Evolutionary conservation across 2,329 filamentous ascomycete species (phyloP).

Genomic region (Colletotrichum agaves): DNA sequence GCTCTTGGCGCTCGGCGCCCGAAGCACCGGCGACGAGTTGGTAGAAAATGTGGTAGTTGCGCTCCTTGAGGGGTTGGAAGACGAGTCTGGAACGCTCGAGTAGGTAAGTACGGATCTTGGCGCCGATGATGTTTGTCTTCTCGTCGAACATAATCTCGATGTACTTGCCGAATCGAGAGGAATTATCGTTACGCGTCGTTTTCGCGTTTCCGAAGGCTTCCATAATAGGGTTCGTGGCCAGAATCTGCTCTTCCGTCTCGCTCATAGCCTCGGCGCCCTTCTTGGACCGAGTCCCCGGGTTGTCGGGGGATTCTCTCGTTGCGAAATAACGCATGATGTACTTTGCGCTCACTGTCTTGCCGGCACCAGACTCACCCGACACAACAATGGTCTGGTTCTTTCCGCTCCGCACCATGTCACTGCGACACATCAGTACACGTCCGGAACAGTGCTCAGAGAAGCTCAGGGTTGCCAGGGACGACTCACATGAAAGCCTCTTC

Average conservation of each 20-base stretch:
- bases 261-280: constrained; percentile 86
- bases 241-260: constrained; percentile 97
- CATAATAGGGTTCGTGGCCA: constrained; percentile 99
- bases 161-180: constrained; percentile 98
- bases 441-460: neutral
- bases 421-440: constrained; percentile 56
- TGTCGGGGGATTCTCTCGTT: constrained; percentile 92
- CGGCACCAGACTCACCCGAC: constrained; percentile 98
- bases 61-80: constrained; percentile 96
- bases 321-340: constrained; percentile 99
- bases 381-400: constrained; percentile 99
- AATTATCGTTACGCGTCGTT: constrained; percentile 99
- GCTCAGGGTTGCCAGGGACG: neutral
- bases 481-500: constrained; percentile 96
- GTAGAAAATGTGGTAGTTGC: constrained; percentile 99
- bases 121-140: constrained; percentile 94
- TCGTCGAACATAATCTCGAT: constrained; percentile 99
- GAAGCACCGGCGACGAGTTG: constrained; percentile 94
- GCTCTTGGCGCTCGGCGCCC: constrained; percentile 81
- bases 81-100: constrained; percentile 95
- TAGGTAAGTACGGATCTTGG: constrained; percentile 95
- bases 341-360: constrained; percentile 99
- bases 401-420: constrained; percentile 94
- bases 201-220: constrained; percentile 99
- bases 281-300: constrained; percentile 80